These are phyloP conservation scores for Paratinospora sagittata DNA, from an alignment of 164 flowering plant genomes.

Conservation along the genomic window DNA sequence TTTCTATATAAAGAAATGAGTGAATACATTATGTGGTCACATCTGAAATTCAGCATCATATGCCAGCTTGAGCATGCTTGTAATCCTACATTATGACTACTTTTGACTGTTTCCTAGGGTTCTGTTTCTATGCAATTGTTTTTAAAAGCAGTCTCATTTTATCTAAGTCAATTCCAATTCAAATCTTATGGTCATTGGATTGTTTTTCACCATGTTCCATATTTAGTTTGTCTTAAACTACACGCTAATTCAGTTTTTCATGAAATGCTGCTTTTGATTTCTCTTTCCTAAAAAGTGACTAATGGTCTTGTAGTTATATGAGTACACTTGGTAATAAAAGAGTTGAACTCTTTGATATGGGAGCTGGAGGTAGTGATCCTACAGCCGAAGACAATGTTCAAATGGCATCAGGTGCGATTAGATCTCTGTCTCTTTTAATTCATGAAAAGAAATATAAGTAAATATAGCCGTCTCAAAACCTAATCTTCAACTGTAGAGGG, in stretches of 20 bases:
- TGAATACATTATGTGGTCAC: too few species aligned
- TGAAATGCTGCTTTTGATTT: slow-evolving; percentile 1
- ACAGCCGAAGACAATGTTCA: slow-evolving; percentile 72
- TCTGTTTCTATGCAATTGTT: too few species aligned
- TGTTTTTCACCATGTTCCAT: neutral
- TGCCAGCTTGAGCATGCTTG: neutral
- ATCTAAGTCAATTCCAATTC: too few species aligned
- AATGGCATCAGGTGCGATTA: slow-evolving; percentile 73
- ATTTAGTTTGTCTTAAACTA: neutral
- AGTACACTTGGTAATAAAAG: slow-evolving; percentile 86
- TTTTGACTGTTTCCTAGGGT: neutral
- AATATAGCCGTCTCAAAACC: neutral
- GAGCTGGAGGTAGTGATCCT: slow-evolving; percentile 86
- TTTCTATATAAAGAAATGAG: too few species aligned
- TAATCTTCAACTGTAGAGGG: neutral
- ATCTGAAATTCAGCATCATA: too few species aligned
- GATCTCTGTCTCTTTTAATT: neutral
- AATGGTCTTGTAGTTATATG: slow-evolving; percentile 48
- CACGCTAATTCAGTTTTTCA: neutral
- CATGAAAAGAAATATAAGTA: neutral
- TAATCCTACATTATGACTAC: neutral
- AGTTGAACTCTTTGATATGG: slow-evolving; percentile 93
- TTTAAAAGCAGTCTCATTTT: too few species aligned
- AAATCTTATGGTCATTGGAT: too few species aligned
- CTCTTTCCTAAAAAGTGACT: slow-evolving; percentile 1